Evolutionary conservation across 257 asterid genomes (phyloP).

Genomic region (Penstemon barbatus): DNA sequence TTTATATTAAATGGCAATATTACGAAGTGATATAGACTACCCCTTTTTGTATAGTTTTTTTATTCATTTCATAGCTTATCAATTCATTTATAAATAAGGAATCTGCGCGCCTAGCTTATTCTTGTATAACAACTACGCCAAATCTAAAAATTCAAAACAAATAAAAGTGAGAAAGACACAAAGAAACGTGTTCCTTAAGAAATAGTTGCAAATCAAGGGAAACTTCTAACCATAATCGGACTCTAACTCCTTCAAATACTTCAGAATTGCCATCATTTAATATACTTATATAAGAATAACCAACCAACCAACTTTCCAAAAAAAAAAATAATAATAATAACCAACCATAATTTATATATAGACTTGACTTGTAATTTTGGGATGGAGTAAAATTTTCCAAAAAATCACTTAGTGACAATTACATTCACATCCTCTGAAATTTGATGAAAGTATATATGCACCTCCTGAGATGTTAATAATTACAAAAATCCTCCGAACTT

Average conservation of each 20-base stretch:
- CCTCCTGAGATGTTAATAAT: no score
- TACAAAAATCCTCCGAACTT: no score
- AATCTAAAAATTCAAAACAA: background rate
- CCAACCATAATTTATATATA: no score
- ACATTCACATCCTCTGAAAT: no score
- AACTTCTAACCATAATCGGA: background rate
- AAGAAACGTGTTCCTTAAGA: background rate
- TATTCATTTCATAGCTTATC: slow-evolving; percentile 15
- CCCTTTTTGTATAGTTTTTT: slow-evolving; percentile 19
- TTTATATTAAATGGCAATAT: slow-evolving; percentile 12
- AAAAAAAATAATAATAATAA: no score
- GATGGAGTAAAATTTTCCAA: no score
- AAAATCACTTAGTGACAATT: no score
- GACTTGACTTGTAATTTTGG: no score
- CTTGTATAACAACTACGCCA: slow-evolving; percentile 25
- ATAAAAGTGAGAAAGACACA: background rate
- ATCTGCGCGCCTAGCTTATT: slow-evolving; percentile 27
- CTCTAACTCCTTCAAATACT: background rate
- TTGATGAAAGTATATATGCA: no score
- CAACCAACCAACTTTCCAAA: no score
- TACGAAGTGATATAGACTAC: slow-evolving; percentile 24
- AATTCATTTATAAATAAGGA: slow-evolving; percentile 26
- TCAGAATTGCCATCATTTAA: background rate
- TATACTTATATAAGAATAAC: no score
- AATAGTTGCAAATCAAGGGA: background rate